Base-by-base conservation (phyloP, 208 protist genomes). In the Crithidia brevicula region DNA sequence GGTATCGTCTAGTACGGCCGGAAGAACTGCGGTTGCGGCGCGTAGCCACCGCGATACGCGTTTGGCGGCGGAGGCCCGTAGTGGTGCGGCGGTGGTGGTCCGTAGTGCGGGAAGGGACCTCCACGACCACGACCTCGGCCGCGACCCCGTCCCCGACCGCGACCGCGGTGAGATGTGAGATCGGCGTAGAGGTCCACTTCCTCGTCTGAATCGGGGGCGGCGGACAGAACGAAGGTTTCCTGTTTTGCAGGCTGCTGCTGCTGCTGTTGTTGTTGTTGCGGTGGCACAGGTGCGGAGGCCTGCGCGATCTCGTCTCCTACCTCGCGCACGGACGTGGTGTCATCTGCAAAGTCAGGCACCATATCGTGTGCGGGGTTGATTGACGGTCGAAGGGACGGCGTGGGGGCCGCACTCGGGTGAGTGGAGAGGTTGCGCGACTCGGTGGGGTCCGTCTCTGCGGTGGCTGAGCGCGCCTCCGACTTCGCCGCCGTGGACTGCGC, bases 181-280 rank as follows among this genome's bases (percentile, higher is more conserved):
- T 72, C 83, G 1, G 86, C 86, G 67, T 92, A 92, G 42, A 92
- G 77, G 64, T 92, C 86, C 22, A 80, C 69, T 53, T 92, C 86
- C 4, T 77, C 67, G n/a, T 71, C 42, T 31, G 78, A 63, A n/a
- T 71, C 78, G 11, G 67, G 53, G 20, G 53, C 9, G 1, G 82
- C 62, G 15, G 70, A 74, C 30, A 76, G 50, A 0, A 74, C 75
- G 10, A 81, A 64, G 10, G 65, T 45, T 51, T 89, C 87, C 18
- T 54, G 63, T 43, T 75, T 77, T 13, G 38, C 46, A 27, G 69
- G 72, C 63, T 73, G 67, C 61, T 68, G 56, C 53, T 20, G 47
- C 68, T 58, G 60, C 47, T 3, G 46, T 22, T 22, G 43, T 40
- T 23, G 53, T 30, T 2, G 38, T 33, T 46, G 54, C 40, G 20